A percentile compares a stretch with the other conserved stretches of the same genome.
phyloP scores from a whole-genome alignment of 139 green algal species.

The Closterium sp. region DNA sequence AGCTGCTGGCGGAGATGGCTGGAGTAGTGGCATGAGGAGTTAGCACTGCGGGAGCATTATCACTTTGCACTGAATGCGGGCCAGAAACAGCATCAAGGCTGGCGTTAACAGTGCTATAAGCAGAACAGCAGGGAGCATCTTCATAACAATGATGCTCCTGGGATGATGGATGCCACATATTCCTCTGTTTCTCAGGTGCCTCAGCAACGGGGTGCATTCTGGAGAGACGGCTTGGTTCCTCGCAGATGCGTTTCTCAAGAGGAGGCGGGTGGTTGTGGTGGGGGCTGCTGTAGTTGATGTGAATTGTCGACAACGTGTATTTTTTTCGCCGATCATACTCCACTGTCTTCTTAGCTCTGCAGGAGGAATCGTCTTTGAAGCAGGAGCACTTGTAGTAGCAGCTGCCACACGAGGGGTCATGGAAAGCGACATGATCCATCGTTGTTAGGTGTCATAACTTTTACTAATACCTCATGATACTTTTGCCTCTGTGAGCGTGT shows the following conservation, averaged over 20 bases:
- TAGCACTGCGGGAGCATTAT: not conserved
- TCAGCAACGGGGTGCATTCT: not conserved
- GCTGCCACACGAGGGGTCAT: not conserved
- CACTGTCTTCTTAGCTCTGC: not conserved
- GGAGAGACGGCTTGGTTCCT: not conserved
- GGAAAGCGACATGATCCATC: too few relatives aligned
- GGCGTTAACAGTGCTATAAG: not conserved
- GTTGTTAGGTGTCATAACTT: too few relatives aligned
- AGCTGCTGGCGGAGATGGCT: not conserved
- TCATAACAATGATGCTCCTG: too few relatives aligned
- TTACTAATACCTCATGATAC: too few relatives aligned
- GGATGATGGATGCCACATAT: too few relatives aligned
- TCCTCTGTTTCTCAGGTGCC: too few relatives aligned
- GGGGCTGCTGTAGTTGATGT: not conserved
- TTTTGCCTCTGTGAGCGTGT: too few relatives aligned
- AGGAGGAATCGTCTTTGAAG: not conserved
- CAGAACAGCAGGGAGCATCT: not conserved
- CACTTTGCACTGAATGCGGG: not conserved
- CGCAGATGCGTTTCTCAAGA: not conserved
- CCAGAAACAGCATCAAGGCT: not conserved
- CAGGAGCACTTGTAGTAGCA: not conserved
- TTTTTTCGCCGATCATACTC: not conserved
- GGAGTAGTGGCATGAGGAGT: not conserved
- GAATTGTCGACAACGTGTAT: not conserved
- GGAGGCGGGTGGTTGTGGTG: not conserved